These are phyloP conservation scores for Solanum hybrid DNA, from an alignment of 305 asterid species.

Conservation along the genomic window DNA sequence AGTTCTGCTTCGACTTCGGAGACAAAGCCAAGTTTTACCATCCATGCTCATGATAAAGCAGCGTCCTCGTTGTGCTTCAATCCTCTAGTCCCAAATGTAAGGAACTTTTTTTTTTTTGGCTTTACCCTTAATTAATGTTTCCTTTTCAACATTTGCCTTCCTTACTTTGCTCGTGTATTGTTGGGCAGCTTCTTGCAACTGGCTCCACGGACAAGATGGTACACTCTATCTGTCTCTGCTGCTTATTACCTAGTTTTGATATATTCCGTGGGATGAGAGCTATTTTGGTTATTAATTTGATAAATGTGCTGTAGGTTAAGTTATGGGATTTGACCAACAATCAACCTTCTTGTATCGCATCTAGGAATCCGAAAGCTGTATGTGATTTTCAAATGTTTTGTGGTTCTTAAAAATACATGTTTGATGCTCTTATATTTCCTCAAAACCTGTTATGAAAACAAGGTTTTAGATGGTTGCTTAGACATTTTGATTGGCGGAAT, in stretches of 20 bases:
- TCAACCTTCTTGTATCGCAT: slow-evolving; percentile 68
- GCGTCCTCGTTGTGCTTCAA: slow-evolving; percentile 65
- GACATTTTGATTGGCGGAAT: not conserved
- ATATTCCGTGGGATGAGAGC: not conserved
- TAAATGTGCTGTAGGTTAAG: slow-evolving; percentile 48
- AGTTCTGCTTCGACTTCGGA: slow-evolving; percentile 28
- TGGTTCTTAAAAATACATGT: not conserved
- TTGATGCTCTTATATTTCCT: not conserved
- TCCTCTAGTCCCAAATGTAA: slow-evolving; percentile 59
- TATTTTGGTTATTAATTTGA: not conserved
- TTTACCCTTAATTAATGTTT: not conserved
- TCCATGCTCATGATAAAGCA: slow-evolving; percentile 91
- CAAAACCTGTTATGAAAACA: not conserved
- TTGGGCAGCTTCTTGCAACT: slow-evolving; percentile 81
- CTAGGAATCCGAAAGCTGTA: slow-evolving; percentile 78
- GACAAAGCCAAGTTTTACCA: slow-evolving; percentile 47
- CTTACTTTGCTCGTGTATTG: slow-evolving; percentile 12
- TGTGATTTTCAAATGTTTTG: slow-evolving; percentile 11
- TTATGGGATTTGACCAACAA: slow-evolving; percentile 80
- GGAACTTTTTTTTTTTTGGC: not conserved
- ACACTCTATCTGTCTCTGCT: slow-evolving; percentile 1
- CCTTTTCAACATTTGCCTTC: not conserved
- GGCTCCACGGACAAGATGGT: slow-evolving; percentile 89
- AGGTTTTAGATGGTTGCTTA: not conserved
- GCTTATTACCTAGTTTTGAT: not conserved